Evolutionary conservation across 2,329 filamentous ascomycete species (phyloP).

Genomic region (Neocatenulostroma microsporum): DNA sequence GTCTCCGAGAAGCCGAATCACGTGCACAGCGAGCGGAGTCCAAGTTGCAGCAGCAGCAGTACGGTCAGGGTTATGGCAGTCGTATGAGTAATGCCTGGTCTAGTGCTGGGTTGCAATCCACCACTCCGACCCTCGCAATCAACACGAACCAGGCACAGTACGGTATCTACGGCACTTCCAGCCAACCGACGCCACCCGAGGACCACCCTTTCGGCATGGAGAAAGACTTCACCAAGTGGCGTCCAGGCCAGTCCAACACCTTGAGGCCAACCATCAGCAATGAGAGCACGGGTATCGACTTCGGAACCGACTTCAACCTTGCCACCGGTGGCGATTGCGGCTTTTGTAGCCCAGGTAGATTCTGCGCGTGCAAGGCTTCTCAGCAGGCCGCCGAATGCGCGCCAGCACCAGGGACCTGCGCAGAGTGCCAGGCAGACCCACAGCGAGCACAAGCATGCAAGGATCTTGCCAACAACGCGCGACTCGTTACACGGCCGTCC

Average conservation of each 20-base stretch:
- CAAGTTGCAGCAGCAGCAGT: background rate
- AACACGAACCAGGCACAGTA: background rate
- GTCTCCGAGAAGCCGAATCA: conserved; percentile 1
- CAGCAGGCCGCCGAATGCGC: conserved; percentile 2
- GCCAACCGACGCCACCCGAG: conserved; percentile 15
- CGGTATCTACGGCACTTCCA: conserved; percentile 1
- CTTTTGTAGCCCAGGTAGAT: conserved; percentile 23
- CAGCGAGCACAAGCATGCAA: conserved; percentile 20
- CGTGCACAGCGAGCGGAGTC: background rate
- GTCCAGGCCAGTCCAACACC: conserved; percentile 8
- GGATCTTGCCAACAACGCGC: conserved; percentile 5
- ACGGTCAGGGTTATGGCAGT: conserved; percentile 1
- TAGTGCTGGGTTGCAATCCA: background rate
- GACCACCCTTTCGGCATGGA: conserved; percentile 15
- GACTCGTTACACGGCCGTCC: background rate
- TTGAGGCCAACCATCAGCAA: conserved; percentile 10
- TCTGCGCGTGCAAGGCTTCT: conserved; percentile 19
- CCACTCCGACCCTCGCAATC: background rate
- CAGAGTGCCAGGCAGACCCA: conserved; percentile 21
- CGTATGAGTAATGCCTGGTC: too few species aligned
- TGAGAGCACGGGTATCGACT: conserved; percentile 17
- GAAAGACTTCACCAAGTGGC: conserved; percentile 16
- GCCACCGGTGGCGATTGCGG: conserved; percentile 25
- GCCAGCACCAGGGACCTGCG: conserved; percentile 23
- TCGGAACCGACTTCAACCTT: conserved; percentile 10